A percentile compares a stretch with the other conserved stretches of the same genome.
Evolutionary conservation across 345 rosid genomes (phyloP).

Genomic region (Corchorus capsularis): DNA sequence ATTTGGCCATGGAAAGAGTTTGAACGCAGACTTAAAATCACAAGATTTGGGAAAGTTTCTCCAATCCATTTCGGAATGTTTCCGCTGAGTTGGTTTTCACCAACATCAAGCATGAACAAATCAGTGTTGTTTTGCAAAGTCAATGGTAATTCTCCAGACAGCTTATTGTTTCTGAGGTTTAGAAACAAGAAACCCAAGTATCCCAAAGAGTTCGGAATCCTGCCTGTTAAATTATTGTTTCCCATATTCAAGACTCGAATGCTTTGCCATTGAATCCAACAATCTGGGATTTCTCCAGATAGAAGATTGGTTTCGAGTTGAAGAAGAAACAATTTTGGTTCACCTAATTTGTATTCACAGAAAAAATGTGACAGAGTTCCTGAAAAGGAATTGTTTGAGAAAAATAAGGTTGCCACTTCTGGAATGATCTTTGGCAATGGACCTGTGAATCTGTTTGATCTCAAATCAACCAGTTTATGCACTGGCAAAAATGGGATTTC

Average conservation of each 20-base stretch:
- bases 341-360: neutral
- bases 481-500: neutral
- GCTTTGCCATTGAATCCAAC: neutral
- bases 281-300: conserved; percentile 7
- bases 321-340: neutral
- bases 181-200: neutral
- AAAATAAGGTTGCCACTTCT: conserved; percentile 38
- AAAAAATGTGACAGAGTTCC: conserved; percentile 18
- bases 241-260: conserved; percentile 17
- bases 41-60: conserved; percentile 5
- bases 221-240: conserved; percentile 22
- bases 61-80: conserved; percentile 19
- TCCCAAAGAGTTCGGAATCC: conserved; percentile 20
- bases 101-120: conserved; percentile 12
- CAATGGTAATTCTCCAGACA: conserved; percentile 19
- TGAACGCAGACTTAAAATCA: conserved; percentile 11
- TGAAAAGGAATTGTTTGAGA: conserved; percentile 11
- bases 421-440: neutral
- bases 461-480: conserved; percentile 4
- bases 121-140: neutral
- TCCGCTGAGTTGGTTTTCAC: conserved; percentile 20
- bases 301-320: conserved; percentile 2
- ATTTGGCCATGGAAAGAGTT: conserved; percentile 23
- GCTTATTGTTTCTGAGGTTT: conserved; percentile 16
- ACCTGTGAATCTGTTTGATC: conserved; percentile 9